Percentiles rank a stretch among this genome's conserved stretches.
These are phyloP conservation scores for Penicillium cataractarum DNA, from an alignment of 495 filamentous ascomycete genomes.

Conservation along the genomic window DNA sequence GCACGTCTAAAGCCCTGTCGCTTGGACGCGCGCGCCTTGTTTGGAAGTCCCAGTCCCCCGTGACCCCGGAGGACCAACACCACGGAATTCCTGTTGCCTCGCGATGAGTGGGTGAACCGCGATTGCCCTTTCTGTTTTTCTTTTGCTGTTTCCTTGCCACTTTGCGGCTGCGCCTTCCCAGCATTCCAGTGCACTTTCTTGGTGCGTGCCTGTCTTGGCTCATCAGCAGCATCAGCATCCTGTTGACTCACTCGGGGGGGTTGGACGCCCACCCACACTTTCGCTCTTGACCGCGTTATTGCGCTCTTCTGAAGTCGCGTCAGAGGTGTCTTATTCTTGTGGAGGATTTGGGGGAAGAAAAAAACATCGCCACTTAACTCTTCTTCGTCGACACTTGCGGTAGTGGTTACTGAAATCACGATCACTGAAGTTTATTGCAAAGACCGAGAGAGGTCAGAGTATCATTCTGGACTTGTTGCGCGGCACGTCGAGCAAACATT, in stretches of 20 bases:
- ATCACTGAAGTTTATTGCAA: not conserved
- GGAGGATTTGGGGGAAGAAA: conserved; percentile 1
- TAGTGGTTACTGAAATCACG: too few species aligned
- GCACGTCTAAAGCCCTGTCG: not conserved
- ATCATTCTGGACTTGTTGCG: conserved; percentile 27
- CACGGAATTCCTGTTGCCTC: conserved; percentile 20
- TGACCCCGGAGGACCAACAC: conserved; percentile 11
- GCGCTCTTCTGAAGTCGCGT: not conserved
- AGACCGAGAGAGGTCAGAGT: conserved; percentile 9
- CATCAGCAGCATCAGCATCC: conserved; percentile 1
- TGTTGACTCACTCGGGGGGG: conserved; percentile 16
- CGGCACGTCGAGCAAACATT: conserved; percentile 27
- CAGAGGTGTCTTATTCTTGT: not conserved
- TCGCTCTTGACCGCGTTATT: conserved; percentile 5
- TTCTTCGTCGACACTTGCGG: not conserved
- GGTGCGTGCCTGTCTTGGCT: conserved; percentile 2
- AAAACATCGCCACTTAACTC: not conserved
- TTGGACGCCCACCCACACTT: not conserved
- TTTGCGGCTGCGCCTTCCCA: conserved; percentile 26
- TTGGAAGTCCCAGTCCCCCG: conserved; percentile 27
- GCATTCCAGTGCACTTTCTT: conserved; percentile 24
- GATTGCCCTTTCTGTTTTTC: conserved; percentile 3
- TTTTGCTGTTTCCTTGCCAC: conserved; percentile 14
- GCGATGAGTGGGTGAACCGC: conserved; percentile 29
- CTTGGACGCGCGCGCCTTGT: conserved; percentile 19